These are phyloP conservation scores for Fistulinella prunicolor DNA, from an alignment of 768 basidiomycete species.

Conservation along the genomic window DNA sequence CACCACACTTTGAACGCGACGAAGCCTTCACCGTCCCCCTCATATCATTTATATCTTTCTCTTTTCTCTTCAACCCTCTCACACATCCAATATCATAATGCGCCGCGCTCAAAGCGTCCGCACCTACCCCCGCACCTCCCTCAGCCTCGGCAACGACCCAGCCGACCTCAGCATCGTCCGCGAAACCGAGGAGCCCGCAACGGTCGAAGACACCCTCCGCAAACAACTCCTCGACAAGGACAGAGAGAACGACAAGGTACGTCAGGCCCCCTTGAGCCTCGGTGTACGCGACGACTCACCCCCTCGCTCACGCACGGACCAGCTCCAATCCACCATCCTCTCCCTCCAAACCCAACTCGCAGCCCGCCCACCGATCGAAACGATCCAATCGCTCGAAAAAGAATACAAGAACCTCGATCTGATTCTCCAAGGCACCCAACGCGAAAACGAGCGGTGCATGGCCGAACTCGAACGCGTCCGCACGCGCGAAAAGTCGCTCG, in stretches of 20 bases:
- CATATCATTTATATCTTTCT: no score
- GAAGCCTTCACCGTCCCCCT: no score
- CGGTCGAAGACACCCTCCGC: constrained; percentile 54
- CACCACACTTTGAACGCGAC: no score
- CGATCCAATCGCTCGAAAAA: constrained; percentile 61
- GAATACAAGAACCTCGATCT: constrained; percentile 77
- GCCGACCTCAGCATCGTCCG: constrained; percentile 61
- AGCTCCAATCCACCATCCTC: constrained; percentile 65
- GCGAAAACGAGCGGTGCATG: constrained; percentile 87
- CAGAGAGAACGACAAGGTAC: constrained; percentile 67
- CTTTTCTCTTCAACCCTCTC: no score
- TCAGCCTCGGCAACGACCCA: constrained; percentile 30
- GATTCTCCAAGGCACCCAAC: constrained; percentile 73
- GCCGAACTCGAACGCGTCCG: constrained; percentile 69
- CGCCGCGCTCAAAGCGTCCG: constrained; percentile 65
- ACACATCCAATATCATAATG: constrained; percentile 36
- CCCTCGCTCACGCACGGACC: not conserved
- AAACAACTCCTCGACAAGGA: constrained; percentile 65
- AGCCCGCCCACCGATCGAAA: constrained; percentile 65
- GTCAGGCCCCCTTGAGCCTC: not conserved
- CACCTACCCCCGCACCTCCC: constrained; percentile 50
- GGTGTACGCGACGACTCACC: no score
- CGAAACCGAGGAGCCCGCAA: constrained; percentile 53
- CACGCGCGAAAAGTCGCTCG: constrained; percentile 72
- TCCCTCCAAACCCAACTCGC: constrained; percentile 63